Base-by-base conservation (phyloP, 805 yeast genomes). In the Wickerhamomyces queroliae region DNA sequence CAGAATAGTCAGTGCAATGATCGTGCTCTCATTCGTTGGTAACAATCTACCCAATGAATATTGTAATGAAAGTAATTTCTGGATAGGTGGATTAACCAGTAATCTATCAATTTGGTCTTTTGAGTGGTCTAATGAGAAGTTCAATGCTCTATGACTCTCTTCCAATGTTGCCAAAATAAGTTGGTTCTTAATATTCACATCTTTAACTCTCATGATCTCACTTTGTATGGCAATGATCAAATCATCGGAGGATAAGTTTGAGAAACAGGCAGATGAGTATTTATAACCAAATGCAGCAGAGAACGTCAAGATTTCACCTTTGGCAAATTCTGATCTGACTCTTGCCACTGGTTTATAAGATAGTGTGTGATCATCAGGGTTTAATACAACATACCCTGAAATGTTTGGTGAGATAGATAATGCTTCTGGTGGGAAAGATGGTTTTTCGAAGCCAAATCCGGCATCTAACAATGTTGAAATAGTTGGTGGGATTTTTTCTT, bases 71-170 rank as follows among this genome's bases (percentile, higher is more conserved):
- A 87, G 61, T 35, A 88, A 62, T 38, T 83, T 72, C 52, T 86
- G 95, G 38, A 85, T 66, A 2, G 93, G 88, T 11, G 91, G 91
- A 50, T 80, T 80, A 16, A 81, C 80, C 29, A 87, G 62, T 44
- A 86, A 65, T 52, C 81, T 80, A 52, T 87, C 96, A 3, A 83
- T 78, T 36, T 80, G 83, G 40, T 86, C 95, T 39, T 78, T 76
- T 7, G 80, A 72, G 35, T 78, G 76, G 52, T 83, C 85, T 39
- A 87, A 67, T 24, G 79, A 76, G 50, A 87, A 80, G 51, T 78
- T 83, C 44, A 88, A 72, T 1, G 93, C 80, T n/a, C 79, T 62
- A 53, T 87, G 95, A 2, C 81, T 69, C 54, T 88, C 95, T 39
- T 74, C 66, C 15, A 83, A 55, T 3, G 82, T 60, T 1, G 73